These are phyloP conservation scores for Porphyrellus cyaneotinctus DNA, from an alignment of 768 basidiomycete genomes.

Conservation along the genomic window DNA sequence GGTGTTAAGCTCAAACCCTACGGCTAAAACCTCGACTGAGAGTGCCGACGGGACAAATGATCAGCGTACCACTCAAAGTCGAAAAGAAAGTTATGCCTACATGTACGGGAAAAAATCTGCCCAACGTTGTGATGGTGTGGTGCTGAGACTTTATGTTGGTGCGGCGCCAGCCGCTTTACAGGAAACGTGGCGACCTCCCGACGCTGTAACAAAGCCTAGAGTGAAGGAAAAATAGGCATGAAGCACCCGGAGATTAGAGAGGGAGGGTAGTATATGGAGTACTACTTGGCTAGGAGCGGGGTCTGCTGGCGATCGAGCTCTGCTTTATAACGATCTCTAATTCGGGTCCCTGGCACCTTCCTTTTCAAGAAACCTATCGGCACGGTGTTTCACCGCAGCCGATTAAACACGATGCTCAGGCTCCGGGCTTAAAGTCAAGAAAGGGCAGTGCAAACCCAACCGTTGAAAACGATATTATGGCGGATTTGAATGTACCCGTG, in stretches of 20 bases:
- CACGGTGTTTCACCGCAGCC: background rate
- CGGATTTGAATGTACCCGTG: no score
- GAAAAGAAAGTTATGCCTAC: background rate
- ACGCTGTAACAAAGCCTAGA: background rate
- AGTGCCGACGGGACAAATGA: background rate
- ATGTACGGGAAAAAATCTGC: background rate
- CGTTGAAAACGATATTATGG: no score
- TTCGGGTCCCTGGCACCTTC: constrained; percentile 10
- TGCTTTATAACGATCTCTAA: constrained; percentile 13
- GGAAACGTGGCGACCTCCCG: constrained; percentile 1
- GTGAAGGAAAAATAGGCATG: constrained; percentile 1
- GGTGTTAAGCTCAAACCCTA: background rate
- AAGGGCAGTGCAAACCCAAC: no score
- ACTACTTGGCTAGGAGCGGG: background rate
- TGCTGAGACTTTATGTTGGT: constrained; percentile 1
- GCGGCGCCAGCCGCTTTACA: background rate
- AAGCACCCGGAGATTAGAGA: background rate
- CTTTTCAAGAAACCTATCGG: constrained; percentile 3
- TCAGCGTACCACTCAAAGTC: background rate
- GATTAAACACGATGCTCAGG: background rate
- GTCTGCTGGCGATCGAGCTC: background rate
- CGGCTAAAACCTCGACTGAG: background rate
- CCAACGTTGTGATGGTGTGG: constrained; percentile 9
- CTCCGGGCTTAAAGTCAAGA: no score
- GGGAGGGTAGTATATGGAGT: no score